Percentiles rank a stretch among this genome's conserved stretches.
Evolutionary conservation across 345 rosid genomes (phyloP).

Genomic region (Aquilaria malaccensis): DNA sequence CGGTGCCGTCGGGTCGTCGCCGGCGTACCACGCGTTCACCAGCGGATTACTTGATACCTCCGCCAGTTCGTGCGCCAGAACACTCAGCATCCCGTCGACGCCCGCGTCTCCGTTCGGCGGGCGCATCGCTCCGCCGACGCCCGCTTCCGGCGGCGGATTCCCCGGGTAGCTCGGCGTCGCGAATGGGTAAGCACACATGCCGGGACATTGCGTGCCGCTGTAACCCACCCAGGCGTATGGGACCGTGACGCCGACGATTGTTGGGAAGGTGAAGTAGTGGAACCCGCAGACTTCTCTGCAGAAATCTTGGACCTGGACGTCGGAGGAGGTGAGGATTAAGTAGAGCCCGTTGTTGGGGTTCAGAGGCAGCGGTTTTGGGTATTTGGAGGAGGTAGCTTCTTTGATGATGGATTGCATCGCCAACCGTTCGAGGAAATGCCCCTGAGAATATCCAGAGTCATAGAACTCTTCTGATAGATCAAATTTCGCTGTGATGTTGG

Average conservation of each 20-base stretch:
- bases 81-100: conserved; percentile 58
- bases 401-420: conserved; percentile 47
- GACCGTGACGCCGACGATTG: conserved; percentile 37
- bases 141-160: conserved; percentile 26
- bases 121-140: conserved; percentile 29
- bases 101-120: conserved; percentile 55
- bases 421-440: conserved; percentile 35
- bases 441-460: conserved; percentile 47
- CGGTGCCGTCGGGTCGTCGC: conserved; percentile 50
- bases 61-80: conserved; percentile 59
- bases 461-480: conserved; percentile 37
- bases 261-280: conserved; percentile 62
- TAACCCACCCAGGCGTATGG: conserved; percentile 68
- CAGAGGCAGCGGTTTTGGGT: conserved; percentile 29
- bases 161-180: conserved; percentile 41
- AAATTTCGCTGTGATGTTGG: conserved; percentile 40
- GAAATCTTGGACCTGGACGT: conserved; percentile 59
- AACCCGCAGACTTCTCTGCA: conserved; percentile 61
- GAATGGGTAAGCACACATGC: conserved; percentile 56
- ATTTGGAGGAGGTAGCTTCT: conserved; percentile 22
- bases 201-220: conserved; percentile 49
- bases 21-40: conserved; percentile 62
- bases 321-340: conserved; percentile 42
- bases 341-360: conserved; percentile 46
- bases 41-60: conserved; percentile 52